Base-by-base conservation (phyloP, 78 protist genomes). In the Polysphondylium violaceum region DNA sequence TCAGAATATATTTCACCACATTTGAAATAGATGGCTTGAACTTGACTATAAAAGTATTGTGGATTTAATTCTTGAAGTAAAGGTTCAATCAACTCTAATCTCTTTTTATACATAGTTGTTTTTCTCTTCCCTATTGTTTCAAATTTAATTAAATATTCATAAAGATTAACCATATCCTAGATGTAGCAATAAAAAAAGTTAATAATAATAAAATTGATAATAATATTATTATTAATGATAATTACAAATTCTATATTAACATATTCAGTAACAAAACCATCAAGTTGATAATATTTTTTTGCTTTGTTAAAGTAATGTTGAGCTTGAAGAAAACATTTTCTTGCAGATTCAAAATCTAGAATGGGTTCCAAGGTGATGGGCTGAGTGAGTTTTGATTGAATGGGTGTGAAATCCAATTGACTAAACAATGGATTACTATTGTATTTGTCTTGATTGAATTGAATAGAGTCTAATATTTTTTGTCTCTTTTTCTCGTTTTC, bases 261-360 rank as follows among this genome's bases (percentile, higher is more conserved):
- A 72, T 72, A 44, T 40, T 72, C 58, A 4, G 78, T 43, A 6
- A 72, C 78, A 51, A 72, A 72, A 29, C 78, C 78, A 72, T 72
- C 78, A 0, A 72, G 27, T 72, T 27, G 29, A 50, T 72, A 72
- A 72, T 31, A 72, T 33, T 72, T 44, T 50, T 72, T 72, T 31
- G 78, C n/a, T 50, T 51, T 72, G 12, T 72, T 72, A n/a, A 19
- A 50, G 31, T 50, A 72, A 51, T 72, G 78, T 50, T 72, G 78
- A 6, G 64, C 27, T 72, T 72, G 44, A 33, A 72, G 33, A 72
- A 72, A 72, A 17, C 44, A 50, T 33, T 72, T 63, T 72, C 78
- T 72, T 14, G 78, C 78, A 4, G 41, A 7, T 51, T 35, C 25
- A 23, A 41, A 55, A 31, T 50, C 51, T 29, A 50, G 25, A 12